Percentiles rank a stretch among this genome's conserved stretches.
These are phyloP conservation scores for Cymbopogon citratus DNA, from an alignment of 176 grass and related monocot species.

Conservation along the genomic window DNA sequence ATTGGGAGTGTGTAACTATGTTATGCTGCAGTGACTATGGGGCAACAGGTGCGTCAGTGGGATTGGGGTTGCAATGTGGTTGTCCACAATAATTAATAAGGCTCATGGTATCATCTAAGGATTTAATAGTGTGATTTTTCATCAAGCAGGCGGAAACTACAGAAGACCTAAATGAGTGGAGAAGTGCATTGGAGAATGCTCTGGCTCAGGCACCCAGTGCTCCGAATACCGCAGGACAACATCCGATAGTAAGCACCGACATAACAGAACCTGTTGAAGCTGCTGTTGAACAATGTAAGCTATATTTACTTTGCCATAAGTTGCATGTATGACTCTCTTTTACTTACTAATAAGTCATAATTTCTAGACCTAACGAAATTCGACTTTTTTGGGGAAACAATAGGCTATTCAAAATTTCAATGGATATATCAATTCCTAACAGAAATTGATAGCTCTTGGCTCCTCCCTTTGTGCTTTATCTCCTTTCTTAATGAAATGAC, in stretches of 20 bases:
- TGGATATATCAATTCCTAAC: neutral
- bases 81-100: conserved; percentile 4
- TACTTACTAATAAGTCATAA: neutral
- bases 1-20: neutral
- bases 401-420: neutral
- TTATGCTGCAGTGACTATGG: conserved; percentile 12
- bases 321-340: conserved; percentile 2
- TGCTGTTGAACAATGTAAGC: conserved; percentile 59
- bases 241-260: conserved; percentile 56
- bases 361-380: neutral
- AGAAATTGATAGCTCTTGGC: neutral
- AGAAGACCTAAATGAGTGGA: conserved; percentile 90
- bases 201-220: conserved; percentile 69
- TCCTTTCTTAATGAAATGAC: neutral
- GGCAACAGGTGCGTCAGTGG: neutral
- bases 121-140: conserved; percentile 25
- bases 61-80: neutral
- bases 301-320: conserved; percentile 7
- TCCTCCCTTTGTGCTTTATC: neutral
- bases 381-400: neutral
- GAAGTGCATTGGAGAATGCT: conserved; percentile 82
- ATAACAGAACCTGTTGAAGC: conserved; percentile 39
- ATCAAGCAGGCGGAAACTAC: conserved; percentile 73
- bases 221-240: conserved; percentile 43
- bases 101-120: neutral